Evolutionary conservation across 129 eudicot species (phyloP), one percentile per base, ranked within the genome.

Genomic region (Lonicera japonica): DNA sequence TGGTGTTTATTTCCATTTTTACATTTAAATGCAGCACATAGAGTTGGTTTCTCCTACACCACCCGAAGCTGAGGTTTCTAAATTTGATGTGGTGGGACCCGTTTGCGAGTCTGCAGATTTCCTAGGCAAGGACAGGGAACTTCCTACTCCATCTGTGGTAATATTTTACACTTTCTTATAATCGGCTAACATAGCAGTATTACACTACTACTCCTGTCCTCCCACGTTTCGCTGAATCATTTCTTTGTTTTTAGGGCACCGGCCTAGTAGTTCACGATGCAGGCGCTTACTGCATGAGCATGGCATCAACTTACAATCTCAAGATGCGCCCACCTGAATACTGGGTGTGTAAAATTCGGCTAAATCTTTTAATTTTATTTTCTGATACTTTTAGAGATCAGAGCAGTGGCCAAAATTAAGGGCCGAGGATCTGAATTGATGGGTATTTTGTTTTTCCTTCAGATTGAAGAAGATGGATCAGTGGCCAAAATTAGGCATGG

Each of bases 211-310:
- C 58, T 65, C 18, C 12, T 51, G 0, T 34, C 13, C 8, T 48
- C 11, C n/a, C 9, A 19, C 16, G 24, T 50, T 43, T 38, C 8
- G 19, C 17, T 57, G 18, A 46, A 20, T 25, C 50, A 63, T 41
- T 60, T 9, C 5, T 8, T 4, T 60, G 21, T 70, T 38, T 70
- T 38, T 70, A 92, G 99, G 99, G 96, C 63, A 47, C 95, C 22
- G 95, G 96, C 58, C 77, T 92, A 73, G 96, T 92, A 40, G 96
- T 92, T 67, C 98, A 92, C 68, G 96, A 92, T 78, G 99, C 99
- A 11, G 96, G 96, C 71, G 96, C 98, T 64, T 92, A 92, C 72
- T 92, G 96, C 85, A 87, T 92, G 98, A 87, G 95, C 62, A 92
- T 92, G 98, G 96, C 96, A 52, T 88, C 96, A 54, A 92, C 95